A percentile compares a stretch with the other conserved stretches of the same genome.
Conservation (phyloP, 176 grass and related monocot genomes). For the Canna indica region DNA sequence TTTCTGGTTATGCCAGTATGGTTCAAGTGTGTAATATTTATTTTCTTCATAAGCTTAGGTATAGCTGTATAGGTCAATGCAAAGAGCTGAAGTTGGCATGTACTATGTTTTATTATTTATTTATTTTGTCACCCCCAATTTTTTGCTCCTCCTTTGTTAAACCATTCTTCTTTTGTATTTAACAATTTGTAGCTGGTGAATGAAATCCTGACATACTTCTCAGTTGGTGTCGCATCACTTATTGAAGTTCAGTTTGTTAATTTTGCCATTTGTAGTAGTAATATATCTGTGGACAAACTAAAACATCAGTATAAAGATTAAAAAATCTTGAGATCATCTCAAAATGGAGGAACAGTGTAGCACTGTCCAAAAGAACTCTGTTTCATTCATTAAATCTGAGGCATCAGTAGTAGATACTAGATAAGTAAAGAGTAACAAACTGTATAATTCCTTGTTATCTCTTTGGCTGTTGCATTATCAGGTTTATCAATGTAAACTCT, state of each 20-base stretch:
- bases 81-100: no score
- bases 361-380: background rate
- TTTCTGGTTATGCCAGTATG: no score
- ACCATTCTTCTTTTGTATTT: no score
- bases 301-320: background rate
- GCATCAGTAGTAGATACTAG: background rate
- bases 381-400: background rate
- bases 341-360: background rate
- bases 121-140: no score
- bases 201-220: background rate
- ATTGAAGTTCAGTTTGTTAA: background rate
- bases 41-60: no score
- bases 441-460: background rate
- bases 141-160: no score
- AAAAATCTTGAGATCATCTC: background rate
- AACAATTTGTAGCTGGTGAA: no score
- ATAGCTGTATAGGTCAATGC: no score
- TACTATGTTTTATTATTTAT: no score
- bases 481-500: background rate
- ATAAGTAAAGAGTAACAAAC: background rate
- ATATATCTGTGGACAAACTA: background rate
- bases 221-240: background rate
- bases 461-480: background rate
- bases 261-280: background rate
- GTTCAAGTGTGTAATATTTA: no score